These are phyloP conservation scores for Daphne laureola DNA, from an alignment of 441 rosid species.

Conservation along the genomic window DNA sequence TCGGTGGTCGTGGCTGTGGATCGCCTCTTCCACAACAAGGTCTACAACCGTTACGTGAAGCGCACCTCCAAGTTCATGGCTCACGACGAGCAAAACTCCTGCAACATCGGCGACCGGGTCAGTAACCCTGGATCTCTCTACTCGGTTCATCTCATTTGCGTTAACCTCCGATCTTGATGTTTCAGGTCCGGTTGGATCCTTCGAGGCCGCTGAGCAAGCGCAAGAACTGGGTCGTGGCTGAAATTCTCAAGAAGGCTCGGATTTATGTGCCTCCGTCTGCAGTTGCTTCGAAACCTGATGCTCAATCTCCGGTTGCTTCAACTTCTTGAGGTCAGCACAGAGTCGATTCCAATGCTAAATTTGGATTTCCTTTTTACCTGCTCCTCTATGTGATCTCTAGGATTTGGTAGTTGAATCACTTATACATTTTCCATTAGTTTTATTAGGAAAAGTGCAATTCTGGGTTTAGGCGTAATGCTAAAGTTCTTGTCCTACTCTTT, in stretches of 20 bases:
- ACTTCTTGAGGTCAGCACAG: conserved; percentile 19
- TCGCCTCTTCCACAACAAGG: conserved; percentile 71
- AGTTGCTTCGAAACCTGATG: not conserved
- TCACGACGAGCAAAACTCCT: conserved; percentile 63
- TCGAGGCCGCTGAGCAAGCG: conserved; percentile 64
- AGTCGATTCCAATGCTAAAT: too few species aligned
- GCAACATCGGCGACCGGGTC: conserved; percentile 86
- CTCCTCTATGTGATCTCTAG: too few species aligned
- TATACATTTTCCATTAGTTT: too few species aligned
- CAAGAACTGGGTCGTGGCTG: conserved; percentile 84
- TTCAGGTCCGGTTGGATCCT: conserved; percentile 75
- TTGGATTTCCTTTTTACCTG: too few species aligned
- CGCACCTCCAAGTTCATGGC: conserved; percentile 99
- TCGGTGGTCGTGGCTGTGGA: conserved; percentile 90
- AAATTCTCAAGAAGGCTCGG: conserved; percentile 75
- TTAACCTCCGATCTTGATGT: not conserved
- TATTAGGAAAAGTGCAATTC: too few species aligned
- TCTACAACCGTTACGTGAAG: conserved; percentile 78
- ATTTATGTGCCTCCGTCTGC: conserved; percentile 52
- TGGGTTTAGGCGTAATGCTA: too few species aligned
- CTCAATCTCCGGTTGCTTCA: conserved; percentile 17
- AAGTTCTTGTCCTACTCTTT: too few species aligned
- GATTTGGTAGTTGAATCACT: too few species aligned
- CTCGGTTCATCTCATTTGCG: too few species aligned
- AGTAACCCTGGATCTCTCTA: too few species aligned